Conservation (phyloP, 2,329 filamentous ascomycete species). For the Aspergillus sojae region DNA sequence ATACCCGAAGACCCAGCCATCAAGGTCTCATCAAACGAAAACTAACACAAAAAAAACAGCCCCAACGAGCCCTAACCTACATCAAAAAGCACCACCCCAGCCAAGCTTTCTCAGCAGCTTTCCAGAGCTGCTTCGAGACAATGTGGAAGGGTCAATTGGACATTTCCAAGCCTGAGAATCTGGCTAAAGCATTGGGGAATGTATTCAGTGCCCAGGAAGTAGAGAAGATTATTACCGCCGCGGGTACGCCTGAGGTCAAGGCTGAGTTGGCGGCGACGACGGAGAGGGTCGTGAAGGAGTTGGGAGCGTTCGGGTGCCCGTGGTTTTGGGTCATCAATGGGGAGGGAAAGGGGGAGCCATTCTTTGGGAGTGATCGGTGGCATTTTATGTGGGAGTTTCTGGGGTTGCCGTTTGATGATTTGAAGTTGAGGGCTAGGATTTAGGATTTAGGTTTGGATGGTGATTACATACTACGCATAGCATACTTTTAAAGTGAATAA, state of each 20-base stretch:
- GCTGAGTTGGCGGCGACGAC: constrained; percentile 61
- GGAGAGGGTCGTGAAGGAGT: constrained; percentile 58
- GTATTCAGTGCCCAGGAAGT: constrained; percentile 53
- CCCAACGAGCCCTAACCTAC: constrained; percentile 67
- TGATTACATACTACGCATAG: not conserved
- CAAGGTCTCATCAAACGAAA: not conserved
- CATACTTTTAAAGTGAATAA: not conserved
- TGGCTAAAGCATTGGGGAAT: constrained; percentile 38
- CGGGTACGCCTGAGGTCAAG: constrained; percentile 54
- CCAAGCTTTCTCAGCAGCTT: constrained; percentile 55
- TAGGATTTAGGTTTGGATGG: not conserved
- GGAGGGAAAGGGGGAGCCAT: constrained; percentile 64
- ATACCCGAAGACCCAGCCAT: not conserved
- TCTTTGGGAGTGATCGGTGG: constrained; percentile 75
- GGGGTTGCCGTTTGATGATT: constrained; percentile 50
- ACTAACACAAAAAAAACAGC: constrained; percentile 38
- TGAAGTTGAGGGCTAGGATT: constrained; percentile 22
- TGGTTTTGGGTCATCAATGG: constrained; percentile 67
- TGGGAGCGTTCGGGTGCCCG: constrained; percentile 74
- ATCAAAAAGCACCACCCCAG: constrained; percentile 62
- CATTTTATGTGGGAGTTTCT: constrained; percentile 68
- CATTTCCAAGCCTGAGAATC: constrained; percentile 60
- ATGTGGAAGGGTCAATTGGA: constrained; percentile 67
- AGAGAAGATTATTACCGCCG: constrained; percentile 57
- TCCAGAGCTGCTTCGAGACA: constrained; percentile 58